Evolutionary conservation across 2,329 filamentous ascomycete genomes (phyloP), one percentile per base, ranked within the genome.

Genomic region (Arthroderma uncinatum): DNA sequence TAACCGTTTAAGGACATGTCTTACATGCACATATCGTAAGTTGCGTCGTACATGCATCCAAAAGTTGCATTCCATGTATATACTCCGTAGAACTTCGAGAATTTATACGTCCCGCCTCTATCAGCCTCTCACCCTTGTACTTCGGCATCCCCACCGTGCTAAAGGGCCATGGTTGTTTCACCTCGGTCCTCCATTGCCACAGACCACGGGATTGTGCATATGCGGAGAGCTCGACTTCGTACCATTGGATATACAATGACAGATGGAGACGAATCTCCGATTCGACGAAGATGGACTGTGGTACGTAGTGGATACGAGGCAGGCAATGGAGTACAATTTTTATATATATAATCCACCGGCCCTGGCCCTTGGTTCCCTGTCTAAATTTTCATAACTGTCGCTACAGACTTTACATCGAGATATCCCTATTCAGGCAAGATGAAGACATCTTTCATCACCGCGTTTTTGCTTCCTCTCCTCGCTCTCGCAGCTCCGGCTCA

Each of bases 381-480:
- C 9, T 4, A 42, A 3, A 36, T 12, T 36, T 36, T 42, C 39
- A 42, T 42, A 4, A 16, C 9, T 19, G 16, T 42, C 39, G n/a
- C 16, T 42, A 42, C n/a, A 16, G 39, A 50, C 47, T 50, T 21
- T 50, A 28, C 47, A 33, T 1, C 6, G 4, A 19, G 39, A 7
- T n/a, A 14, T 37, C 5, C 14, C 30, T 42, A 39, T 16, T 19
- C 30, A 40, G 37, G 9, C 50, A 54, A 34, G 23, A 59, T 59
- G 57, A 59, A 59, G 54, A n/a, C 25, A 5, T 33, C 48, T 23
- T 21, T 50, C 16, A 25, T 59, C 48, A 25, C 58, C 44, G 34
- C 52, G 23, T 56, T 54, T n/a, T 37, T 59, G 5, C 28, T 61
- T 19, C 57, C 60, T 5, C 44, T 62, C 14, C 42, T 62, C 34